Percentiles rank a stretch among this genome's conserved stretches.
Evolutionary conservation across 345 rosid species (phyloP).

Genomic region (Viola odorata): DNA sequence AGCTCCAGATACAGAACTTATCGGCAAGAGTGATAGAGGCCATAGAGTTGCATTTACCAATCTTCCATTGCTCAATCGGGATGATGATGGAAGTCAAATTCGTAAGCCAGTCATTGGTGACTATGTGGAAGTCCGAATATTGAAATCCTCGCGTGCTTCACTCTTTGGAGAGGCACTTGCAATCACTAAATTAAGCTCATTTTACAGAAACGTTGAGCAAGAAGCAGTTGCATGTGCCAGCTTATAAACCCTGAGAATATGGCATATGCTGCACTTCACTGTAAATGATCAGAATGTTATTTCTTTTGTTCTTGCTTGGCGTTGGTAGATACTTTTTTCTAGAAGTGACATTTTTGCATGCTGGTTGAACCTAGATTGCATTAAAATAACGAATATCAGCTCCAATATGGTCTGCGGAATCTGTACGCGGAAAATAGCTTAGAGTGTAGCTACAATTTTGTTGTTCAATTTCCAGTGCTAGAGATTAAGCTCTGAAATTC

Average conservation of each 20-base stretch:
- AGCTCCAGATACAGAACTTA: slow-evolving; percentile 81
- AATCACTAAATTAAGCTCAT: slow-evolving; percentile 61
- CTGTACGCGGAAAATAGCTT: no score
- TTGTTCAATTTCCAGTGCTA: no score
- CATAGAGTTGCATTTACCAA: slow-evolving; percentile 61
- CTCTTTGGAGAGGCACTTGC: slow-evolving; percentile 70
- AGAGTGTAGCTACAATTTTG: no score
- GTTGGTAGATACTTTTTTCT: neutral
- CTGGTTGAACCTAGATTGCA: neutral
- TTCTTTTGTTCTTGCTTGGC: slow-evolving; percentile 5
- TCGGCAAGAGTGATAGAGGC: slow-evolving; percentile 83
- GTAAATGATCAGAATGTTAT: neutral
- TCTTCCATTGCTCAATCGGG: slow-evolving; percentile 39
- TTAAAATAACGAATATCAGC: no score
- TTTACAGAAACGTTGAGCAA: slow-evolving; percentile 33
- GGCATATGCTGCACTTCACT: neutral
- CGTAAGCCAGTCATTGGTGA: slow-evolving; percentile 66
- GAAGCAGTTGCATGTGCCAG: slow-evolving; percentile 48
- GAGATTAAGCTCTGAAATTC: no score
- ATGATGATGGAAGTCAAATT: slow-evolving; percentile 15
- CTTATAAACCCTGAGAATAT: slow-evolving; percentile 12
- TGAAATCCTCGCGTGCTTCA: slow-evolving; percentile 66
- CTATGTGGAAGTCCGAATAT: slow-evolving; percentile 64
- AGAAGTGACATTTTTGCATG: neutral
- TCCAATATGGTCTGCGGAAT: no score